These are phyloP conservation scores for Lindgomyces ingoldianus DNA, from an alignment of 495 filamentous ascomycete genomes.

Conservation along the genomic window DNA sequence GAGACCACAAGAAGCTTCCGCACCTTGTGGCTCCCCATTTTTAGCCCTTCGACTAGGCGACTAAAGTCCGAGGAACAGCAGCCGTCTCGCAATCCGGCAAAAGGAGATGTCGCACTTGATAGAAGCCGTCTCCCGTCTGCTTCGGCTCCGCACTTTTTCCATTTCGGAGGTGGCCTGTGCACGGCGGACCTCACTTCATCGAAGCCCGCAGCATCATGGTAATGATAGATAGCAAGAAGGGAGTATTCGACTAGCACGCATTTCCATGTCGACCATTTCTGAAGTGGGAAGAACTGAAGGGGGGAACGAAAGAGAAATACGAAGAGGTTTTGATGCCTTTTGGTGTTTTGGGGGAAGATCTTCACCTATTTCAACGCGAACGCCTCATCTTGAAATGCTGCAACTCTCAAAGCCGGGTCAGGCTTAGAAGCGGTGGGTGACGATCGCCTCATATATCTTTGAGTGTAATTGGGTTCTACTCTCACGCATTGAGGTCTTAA, in stretches of 20 bases:
- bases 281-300: neutral
- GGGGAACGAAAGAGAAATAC: neutral
- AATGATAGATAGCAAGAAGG: neutral
- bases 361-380: conserved; percentile 10
- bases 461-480: neutral
- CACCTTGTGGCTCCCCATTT: conserved; percentile 26
- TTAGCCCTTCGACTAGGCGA: neutral
- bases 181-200: conserved; percentile 25
- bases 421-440: neutral
- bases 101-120: conserved; percentile 20
- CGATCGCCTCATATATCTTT: neutral
- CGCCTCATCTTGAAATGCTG: neutral
- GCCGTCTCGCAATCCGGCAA: conserved; percentile 24
- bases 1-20: neutral
- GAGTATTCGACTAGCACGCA: neutral
- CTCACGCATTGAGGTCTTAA: neutral
- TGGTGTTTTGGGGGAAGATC: neutral
- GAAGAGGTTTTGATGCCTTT: neutral
- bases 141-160: conserved; percentile 24
- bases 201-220: neutral
- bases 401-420: neutral
- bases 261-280: neutral
- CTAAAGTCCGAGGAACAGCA: conserved; percentile 14
- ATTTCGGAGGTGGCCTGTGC: conserved; percentile 23
- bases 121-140: conserved; percentile 4